Base-by-base conservation (phyloP, 352 stramenopile species). In the Globisporangium nunn region DNA sequence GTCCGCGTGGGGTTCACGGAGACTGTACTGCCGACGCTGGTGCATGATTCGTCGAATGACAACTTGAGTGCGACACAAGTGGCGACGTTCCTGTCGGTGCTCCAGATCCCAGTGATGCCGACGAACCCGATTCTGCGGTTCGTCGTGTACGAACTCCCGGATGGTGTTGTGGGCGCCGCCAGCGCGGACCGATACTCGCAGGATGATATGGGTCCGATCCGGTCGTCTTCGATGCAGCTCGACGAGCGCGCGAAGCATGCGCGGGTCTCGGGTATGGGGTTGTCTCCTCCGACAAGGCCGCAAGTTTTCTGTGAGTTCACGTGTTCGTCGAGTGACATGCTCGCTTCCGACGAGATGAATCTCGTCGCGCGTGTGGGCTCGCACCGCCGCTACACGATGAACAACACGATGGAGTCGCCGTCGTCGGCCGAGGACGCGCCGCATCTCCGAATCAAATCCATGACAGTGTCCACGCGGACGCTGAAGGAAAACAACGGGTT, bases 271-370 rank as follows among this genome's bases (percentile, higher is more conserved):
- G 77, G 75, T 0, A 76, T 88, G 65, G 77, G 77, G 3, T 63
- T 85, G 55, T 64, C 74, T 1, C 75, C 80, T 50, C 73, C 72
- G 3, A 82, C 73, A 6, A 70, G 70, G 7, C 77, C 78, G 6
- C 82, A 81, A 30, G 80, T 93, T 0, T 91, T 93, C 49, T 93
- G 81, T 40, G 83, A 93, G 50, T 93, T 93, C 51, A 88, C 78
- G 6, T 91, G 80, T 58, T 64, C 72, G 2, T 73, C 72, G 4
- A 72, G 67, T 39, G 80, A 90, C 33, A 77, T 91, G 61, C 61
- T 83, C 3, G 60, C 66, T 1, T 63, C 68, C 2, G 70, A 87
- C 30, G 75, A 88, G 40, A 70, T 90, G 44, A 79, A 75, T 28
- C 67, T 91, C 12, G 57, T 84, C 47, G 76, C 82, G 28, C 70